A percentile compares a stretch with the other conserved stretches of the same genome.
Conservation (phyloP, 768 basidiomycete species). For the Tulasnella sp. region DNA sequence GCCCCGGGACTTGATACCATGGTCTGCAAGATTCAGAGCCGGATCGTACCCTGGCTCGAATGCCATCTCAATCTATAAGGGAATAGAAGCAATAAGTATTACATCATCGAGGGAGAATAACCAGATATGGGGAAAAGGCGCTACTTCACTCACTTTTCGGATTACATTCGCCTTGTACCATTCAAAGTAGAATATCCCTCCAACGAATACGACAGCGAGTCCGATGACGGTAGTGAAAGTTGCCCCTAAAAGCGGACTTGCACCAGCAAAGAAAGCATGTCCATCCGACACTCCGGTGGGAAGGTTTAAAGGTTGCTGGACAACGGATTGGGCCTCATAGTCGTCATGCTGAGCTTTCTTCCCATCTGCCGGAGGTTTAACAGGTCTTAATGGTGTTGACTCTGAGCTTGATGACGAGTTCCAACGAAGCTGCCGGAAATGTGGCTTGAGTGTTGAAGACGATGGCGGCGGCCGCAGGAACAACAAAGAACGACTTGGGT, state of each 20-base stretch:
- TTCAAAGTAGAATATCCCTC: conserved; percentile 62
- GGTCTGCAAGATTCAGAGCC: conserved; percentile 65
- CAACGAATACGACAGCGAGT: conserved; percentile 50
- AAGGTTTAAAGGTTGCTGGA: conserved; percentile 12
- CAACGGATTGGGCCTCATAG: neutral
- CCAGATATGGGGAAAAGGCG: neutral
- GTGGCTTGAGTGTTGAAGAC: conserved; percentile 5
- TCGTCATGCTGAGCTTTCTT: neutral
- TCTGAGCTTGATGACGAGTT: neutral
- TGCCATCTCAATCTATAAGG: conserved; percentile 63
- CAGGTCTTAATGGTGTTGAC: neutral
- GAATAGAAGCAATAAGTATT: neutral
- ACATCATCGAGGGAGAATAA: neutral
- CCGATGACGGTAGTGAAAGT: conserved; percentile 13
- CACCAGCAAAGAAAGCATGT: neutral
- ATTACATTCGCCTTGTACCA: conserved; percentile 87
- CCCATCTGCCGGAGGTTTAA: neutral
- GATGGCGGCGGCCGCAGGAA: neutral
- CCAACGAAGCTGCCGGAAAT: neutral
- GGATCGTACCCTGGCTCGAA: conserved; percentile 81
- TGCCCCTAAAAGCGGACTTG: neutral
- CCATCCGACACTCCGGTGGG: conserved; percentile 17
- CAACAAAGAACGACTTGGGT: neutral
- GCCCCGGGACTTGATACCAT: conserved; percentile 38
- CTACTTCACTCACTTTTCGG: conserved; percentile 53